Base-by-base conservation (phyloP, 176 grass and related monocot genomes). In the Ensete ventricosum region DNA sequence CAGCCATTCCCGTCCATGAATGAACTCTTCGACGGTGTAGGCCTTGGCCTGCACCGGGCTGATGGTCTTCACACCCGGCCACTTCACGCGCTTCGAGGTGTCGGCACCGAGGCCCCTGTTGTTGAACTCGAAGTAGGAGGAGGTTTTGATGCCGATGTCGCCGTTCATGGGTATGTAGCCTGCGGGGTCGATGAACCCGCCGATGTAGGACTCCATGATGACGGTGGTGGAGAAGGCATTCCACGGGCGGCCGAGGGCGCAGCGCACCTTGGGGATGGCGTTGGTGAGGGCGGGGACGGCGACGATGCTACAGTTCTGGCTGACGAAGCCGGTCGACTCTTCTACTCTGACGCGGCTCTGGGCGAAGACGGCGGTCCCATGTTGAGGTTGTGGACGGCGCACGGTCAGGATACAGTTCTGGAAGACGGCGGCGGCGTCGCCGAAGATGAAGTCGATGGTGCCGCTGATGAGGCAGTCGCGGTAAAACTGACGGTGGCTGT, bases 391-490 rank as follows among this genome's bases (percentile, higher is more conserved):
- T 1, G 90, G 90, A 51, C 90, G 85, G 50, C 90, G 88, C 25
- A 90, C 76, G 1, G 80, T 71, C 81, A 93, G 50, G 73, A 93
- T 59, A 82, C 90, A 97, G 80, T 93, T 93, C 82, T 93, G 94
- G 85, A 97, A 93, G 77, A 97, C 77, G 8, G 88, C 88, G 10
- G 90, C 90, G 77, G 90, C 94, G 79, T 91, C 85, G 22, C 94
- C 90, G 76, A 97, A 97, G 67, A 97, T 70, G 85, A 97, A 93
- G 84, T 97, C 94, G 8, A 97, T 55, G 71, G 94, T 97, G 63
- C 90, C 94, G 5, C 82, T 13, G 82, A 97, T 87, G 80, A 83
- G 11, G 77, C 94, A 97, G 82, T 84, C 84, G 80, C 94, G 90
- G 82, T 97, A 97, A 82, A 87, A 97, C 85, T 97, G 94, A 0